These are phyloP conservation scores for Grosmannia penicillata DNA, from an alignment of 2,329 filamentous ascomycete genomes.

Conservation along the genomic window DNA sequence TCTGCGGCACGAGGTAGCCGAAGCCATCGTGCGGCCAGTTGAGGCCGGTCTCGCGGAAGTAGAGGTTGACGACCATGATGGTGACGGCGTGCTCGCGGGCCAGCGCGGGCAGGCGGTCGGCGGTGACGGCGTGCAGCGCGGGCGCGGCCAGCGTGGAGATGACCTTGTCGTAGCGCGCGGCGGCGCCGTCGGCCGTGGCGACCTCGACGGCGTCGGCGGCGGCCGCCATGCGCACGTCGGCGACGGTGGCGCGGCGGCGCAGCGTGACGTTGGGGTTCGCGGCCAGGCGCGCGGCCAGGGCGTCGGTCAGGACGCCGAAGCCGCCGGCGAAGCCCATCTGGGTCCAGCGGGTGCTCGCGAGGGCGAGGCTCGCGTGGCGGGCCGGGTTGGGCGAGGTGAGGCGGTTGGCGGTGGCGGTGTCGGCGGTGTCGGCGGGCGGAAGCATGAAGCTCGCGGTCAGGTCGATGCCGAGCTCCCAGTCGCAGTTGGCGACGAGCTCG, in stretches of 20 bases:
- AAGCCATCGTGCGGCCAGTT: constrained; percentile 54
- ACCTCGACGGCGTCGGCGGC: background rate
- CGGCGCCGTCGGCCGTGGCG: constrained; percentile 3
- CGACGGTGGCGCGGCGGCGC: constrained; percentile 32
- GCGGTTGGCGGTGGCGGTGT: too few species aligned
- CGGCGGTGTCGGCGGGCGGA: background rate
- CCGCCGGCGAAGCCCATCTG: constrained; percentile 40
- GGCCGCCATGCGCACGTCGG: constrained; percentile 19
- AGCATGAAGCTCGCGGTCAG: background rate
- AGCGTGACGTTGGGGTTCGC: constrained; percentile 45
- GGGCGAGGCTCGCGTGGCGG: constrained; percentile 14
- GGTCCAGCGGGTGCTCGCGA: constrained; percentile 15
- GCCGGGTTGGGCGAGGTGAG: background rate
- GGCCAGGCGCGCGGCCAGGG: constrained; percentile 34
- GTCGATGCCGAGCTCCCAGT: too few species aligned
- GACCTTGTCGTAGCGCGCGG: constrained; percentile 35
- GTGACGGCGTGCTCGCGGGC: constrained; percentile 50
- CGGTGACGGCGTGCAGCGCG: constrained; percentile 19
- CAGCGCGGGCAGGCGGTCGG: constrained; percentile 30
- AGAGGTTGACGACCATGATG: constrained; percentile 87
- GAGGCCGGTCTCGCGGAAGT: constrained; percentile 52
- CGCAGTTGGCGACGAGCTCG: too few species aligned
- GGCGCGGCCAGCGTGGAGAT: constrained; percentile 48
- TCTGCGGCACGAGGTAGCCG: constrained; percentile 79
- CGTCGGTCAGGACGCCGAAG: constrained; percentile 44